Conservation (phyloP, 1,139 yeast species). For the Pichiaceae sp. region DNA sequence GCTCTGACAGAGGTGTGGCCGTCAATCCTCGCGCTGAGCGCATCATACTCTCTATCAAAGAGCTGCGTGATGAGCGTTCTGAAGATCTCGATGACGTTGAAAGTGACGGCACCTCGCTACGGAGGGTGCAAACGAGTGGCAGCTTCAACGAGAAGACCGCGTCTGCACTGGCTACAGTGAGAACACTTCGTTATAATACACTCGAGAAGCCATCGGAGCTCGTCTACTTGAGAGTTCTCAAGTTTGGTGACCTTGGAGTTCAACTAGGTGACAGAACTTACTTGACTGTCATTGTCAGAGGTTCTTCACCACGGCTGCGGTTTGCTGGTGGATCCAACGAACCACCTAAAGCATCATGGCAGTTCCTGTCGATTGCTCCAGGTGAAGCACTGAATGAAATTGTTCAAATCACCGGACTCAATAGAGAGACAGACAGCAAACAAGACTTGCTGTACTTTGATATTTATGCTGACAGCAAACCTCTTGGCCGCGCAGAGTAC, state of each 20-base stretch:
- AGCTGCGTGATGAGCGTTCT: constrained; percentile 46
- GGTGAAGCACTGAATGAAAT: constrained; percentile 38
- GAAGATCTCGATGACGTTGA: neutral
- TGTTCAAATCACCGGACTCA: constrained; percentile 40
- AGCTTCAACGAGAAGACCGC: constrained; percentile 18
- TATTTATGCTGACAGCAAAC: constrained; percentile 57
- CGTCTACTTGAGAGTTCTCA: constrained; percentile 50
- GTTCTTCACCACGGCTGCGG: constrained; percentile 38
- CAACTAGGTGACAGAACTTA: constrained; percentile 27
- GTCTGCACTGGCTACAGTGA: constrained; percentile 43
- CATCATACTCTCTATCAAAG: constrained; percentile 64
- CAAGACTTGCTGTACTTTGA: constrained; percentile 52
- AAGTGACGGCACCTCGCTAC: neutral
- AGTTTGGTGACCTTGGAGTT: constrained; percentile 31
- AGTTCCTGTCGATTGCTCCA: constrained; percentile 68
- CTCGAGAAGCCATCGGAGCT: constrained; percentile 53
- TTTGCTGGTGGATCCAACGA: constrained; percentile 69
- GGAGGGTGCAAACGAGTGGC: constrained; percentile 17
- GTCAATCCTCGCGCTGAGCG: constrained; percentile 76
- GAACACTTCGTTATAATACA: constrained; percentile 58
- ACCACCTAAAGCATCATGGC: constrained; percentile 48
- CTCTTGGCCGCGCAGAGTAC: constrained; percentile 44
- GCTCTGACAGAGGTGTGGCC: constrained; percentile 73
- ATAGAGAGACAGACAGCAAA: constrained; percentile 13
- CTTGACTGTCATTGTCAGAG: constrained; percentile 27